A percentile compares a stretch with the other conserved stretches of the same genome.
Conservation (phyloP, 108 stramenopile species). For the Asterionellopsis glacialis region DNA sequence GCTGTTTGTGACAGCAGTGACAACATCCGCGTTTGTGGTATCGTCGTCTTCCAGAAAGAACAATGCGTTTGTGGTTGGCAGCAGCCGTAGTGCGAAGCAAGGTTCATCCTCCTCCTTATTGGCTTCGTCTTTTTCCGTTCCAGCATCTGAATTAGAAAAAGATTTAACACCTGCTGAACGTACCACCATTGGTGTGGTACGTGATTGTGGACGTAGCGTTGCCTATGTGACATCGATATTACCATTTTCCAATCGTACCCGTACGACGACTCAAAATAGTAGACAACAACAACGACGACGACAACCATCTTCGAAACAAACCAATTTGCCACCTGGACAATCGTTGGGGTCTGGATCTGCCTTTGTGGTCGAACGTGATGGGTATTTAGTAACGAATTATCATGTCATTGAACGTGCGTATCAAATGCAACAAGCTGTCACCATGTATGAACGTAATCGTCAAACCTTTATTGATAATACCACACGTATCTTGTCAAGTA, state of each 20-base stretch:
- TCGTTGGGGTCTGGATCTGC: conserved; percentile 66
- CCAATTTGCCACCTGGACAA: conserved; percentile 17
- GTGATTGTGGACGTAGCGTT: conserved; percentile 51
- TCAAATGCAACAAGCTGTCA: conserved; percentile 13
- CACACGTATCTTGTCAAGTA: background rate
- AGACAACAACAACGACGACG: too few relatives aligned
- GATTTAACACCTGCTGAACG: conserved; percentile 52
- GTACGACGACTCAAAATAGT: too few relatives aligned
- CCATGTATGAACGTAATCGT: background rate
- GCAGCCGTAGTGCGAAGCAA: too few relatives aligned
- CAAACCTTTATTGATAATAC: conserved; percentile 14
- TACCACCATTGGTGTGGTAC: conserved; percentile 53
- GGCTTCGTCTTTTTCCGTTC: conserved; percentile 14
- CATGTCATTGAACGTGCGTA: conserved; percentile 79
- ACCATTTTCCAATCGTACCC: conserved; percentile 11
- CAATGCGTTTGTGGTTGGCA: too few relatives aligned
- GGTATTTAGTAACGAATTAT: conserved; percentile 89
- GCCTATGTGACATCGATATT: conserved; percentile 66
- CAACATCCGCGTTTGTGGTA: too few relatives aligned
- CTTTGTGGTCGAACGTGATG: conserved; percentile 64
- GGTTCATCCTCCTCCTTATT: too few relatives aligned
- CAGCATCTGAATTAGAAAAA: conserved; percentile 37
- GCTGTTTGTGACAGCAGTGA: too few relatives aligned
- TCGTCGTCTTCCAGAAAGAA: too few relatives aligned
- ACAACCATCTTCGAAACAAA: background rate